Evolutionary conservation across 106 monocot genomes (phyloP).

Genomic region (Apostasia shenzhenica): DNA sequence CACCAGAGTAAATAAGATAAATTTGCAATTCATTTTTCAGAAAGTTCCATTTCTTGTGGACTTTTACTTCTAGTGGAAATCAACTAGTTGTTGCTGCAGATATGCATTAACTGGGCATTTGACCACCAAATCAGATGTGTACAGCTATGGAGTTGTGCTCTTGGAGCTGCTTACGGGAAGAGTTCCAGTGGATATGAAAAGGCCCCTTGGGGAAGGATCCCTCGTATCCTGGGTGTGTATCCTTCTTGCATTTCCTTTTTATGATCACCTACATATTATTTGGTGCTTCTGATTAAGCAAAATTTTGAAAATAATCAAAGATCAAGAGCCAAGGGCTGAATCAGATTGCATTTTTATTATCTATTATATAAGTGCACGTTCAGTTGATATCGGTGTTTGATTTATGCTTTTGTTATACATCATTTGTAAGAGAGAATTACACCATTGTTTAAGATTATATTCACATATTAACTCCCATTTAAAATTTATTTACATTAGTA

Average conservation of each 20-base stretch:
- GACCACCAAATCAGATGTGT: constrained; percentile 99
- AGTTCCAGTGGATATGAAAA: constrained; percentile 95
- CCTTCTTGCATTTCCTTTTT: not conserved
- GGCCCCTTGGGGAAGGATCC: constrained; percentile 81
- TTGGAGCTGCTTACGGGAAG: constrained; percentile 95
- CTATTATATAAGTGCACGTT: too few relatives aligned
- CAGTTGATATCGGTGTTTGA: too few relatives aligned
- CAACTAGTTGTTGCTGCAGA: constrained; percentile 24
- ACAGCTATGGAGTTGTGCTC: constrained; percentile 94
- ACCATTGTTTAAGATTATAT: too few relatives aligned
- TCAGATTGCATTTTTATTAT: too few relatives aligned
- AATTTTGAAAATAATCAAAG: too few relatives aligned
- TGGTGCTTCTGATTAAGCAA: not conserved
- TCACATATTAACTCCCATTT: too few relatives aligned
- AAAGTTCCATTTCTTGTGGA: not conserved
- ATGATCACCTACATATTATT: not conserved
- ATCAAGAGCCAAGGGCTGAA: too few relatives aligned
- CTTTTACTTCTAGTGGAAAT: not conserved
- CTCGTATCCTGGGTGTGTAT: constrained; percentile 82
- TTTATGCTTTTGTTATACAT: too few relatives aligned
- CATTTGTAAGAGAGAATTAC: too few relatives aligned
- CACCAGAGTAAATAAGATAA: constrained; percentile 64
- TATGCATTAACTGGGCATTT: constrained; percentile 97
- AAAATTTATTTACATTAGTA: too few relatives aligned
- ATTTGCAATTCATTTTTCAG: not conserved